Conservation (phyloP, 495 filamentous ascomycete genomes). For the Tuber indicum region DNA sequence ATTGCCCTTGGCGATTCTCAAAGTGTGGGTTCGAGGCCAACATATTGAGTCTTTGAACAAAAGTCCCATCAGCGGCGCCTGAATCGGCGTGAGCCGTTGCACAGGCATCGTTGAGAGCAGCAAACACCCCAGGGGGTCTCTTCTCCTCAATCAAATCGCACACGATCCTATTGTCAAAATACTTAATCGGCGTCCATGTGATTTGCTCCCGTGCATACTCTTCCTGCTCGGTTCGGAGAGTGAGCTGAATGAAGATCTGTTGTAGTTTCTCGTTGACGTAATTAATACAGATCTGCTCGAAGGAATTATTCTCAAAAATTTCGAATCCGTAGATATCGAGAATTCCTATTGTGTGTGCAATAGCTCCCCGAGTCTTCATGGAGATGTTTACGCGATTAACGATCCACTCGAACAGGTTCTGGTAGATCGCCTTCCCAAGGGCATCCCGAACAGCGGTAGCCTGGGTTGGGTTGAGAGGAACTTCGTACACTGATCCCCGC, state of each 20-base stretch:
- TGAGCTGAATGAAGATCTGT: constrained; percentile 99
- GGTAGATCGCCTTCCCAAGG: constrained; percentile 87
- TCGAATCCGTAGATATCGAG: constrained; percentile 99
- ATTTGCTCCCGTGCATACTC: constrained; percentile 97
- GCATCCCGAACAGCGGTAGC: constrained; percentile 92
- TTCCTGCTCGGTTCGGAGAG: constrained; percentile 93
- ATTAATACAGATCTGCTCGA: constrained; percentile 99
- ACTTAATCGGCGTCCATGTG: constrained; percentile 97
- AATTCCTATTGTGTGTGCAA: constrained; percentile 86
- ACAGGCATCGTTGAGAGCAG: constrained; percentile 93
- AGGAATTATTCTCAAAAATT: constrained; percentile 98
- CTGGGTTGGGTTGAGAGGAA: constrained; percentile 82
- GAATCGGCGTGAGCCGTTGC: constrained; percentile 95
- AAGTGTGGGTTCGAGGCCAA: constrained; percentile 85
- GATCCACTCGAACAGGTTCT: constrained; percentile 99
- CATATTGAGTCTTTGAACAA: constrained; percentile 83
- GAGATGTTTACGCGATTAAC: constrained; percentile 87
- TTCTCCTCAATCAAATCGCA: constrained; percentile 95
- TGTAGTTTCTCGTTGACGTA: constrained; percentile 99
- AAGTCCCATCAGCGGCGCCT: constrained; percentile 86
- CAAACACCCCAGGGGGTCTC: constrained; percentile 87
- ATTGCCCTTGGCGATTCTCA: constrained; percentile 85
- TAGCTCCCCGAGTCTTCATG: constrained; percentile 66
- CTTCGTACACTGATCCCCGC: constrained; percentile 77
- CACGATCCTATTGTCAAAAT: constrained; percentile 99